Evolutionary conservation across 2,329 filamentous ascomycete species (phyloP).

Genomic region (Trichocomaceae sp.): DNA sequence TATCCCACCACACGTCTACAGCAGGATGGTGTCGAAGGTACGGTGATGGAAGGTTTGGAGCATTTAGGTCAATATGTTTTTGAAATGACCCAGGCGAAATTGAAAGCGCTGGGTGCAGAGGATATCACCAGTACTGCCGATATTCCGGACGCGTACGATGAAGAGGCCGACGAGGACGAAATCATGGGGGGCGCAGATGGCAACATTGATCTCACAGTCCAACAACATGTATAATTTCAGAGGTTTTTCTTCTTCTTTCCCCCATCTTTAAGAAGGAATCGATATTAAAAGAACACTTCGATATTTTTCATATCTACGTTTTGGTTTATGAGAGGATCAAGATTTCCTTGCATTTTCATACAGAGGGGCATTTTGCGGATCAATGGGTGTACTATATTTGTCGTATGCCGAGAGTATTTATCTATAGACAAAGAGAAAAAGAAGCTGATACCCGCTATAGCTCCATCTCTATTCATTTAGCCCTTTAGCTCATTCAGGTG

Average conservation of each 20-base stretch:
- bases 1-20: conserved; percentile 60
- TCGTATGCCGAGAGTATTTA: background rate
- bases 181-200: conserved; percentile 30
- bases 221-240: conserved; percentile 7
- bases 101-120: conserved; percentile 34
- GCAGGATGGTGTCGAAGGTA: conserved; percentile 46
- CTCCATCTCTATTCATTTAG: background rate
- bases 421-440: conserved; percentile 1
- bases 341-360: background rate
- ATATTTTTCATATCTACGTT: background rate
- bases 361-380: background rate
- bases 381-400: background rate
- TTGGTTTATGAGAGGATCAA: background rate
- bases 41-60: conserved; percentile 82
- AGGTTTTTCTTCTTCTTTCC: background rate
- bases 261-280: background rate
- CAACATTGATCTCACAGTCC: conserved; percentile 21
- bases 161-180: conserved; percentile 31
- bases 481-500: background rate
- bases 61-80: conserved; percentile 94
- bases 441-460: background rate
- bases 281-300: background rate
- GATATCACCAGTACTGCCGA: background rate
- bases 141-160: conserved; percentile 26
- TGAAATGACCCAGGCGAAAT: conserved; percentile 79